Conservation (phyloP, 441 rosid species). For the Pelargonium australe region DNA sequence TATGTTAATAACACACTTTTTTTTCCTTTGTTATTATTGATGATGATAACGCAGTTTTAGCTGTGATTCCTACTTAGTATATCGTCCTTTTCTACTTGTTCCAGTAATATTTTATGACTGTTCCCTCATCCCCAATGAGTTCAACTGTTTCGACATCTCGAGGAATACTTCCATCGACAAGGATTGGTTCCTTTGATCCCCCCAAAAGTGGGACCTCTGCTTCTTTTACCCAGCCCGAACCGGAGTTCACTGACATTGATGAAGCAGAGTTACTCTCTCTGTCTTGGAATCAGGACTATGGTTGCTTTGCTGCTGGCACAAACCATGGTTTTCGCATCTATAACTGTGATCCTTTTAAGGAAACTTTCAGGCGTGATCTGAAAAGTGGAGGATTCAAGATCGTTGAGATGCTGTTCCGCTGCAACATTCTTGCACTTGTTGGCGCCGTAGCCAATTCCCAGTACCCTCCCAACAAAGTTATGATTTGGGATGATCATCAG, state of each 20-base stretch:
- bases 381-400: conserved; percentile 68
- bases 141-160: conserved; percentile 39
- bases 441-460: conserved; percentile 66
- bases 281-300: conserved; percentile 85
- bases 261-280: conserved; percentile 57
- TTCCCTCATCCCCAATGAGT: conserved; percentile 39
- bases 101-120: conserved; percentile 20
- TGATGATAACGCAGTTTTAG: background rate
- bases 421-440: conserved; percentile 83
- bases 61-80: conserved; percentile 12
- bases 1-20: too few species aligned
- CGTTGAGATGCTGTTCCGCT: conserved; percentile 91
- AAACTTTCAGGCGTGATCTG: conserved; percentile 62
- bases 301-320: conserved; percentile 79
- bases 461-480: conserved; percentile 74
- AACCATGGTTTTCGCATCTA: conserved; percentile 73
- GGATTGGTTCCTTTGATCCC: conserved; percentile 28
- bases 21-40: too few species aligned
- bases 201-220: conserved; percentile 24
- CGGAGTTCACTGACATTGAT: conserved; percentile 30
- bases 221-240: conserved; percentile 29
- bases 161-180: conserved; percentile 24
- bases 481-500: conserved; percentile 90
- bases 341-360: conserved; percentile 77
- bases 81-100: conserved; percentile 19